phyloP scores from a whole-genome alignment of 1,284 basidiomycete species.

The Rhodotorula sp. region DNA sequence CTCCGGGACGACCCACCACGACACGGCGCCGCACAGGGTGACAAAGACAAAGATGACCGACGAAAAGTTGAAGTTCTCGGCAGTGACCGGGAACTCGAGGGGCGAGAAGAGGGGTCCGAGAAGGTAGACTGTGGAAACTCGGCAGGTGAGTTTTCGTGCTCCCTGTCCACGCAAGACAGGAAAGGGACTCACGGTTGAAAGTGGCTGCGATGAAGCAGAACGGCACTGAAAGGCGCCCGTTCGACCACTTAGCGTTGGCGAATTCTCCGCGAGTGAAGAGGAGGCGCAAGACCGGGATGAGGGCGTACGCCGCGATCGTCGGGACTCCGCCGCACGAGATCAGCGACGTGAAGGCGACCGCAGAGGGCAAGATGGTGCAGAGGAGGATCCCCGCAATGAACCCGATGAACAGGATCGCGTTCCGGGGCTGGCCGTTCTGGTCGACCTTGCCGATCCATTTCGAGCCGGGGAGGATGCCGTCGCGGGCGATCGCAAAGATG shows the following conservation, averaged over 20 bases:
- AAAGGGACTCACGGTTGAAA: conserved; percentile 66
- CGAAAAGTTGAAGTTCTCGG: conserved; percentile 72
- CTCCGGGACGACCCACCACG: conserved; percentile 72
- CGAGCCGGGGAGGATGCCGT: conserved; percentile 78
- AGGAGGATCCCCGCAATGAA: conserved; percentile 62
- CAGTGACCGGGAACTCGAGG: conserved; percentile 73
- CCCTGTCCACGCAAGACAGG: too few relatives aligned
- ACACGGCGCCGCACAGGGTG: conserved; percentile 69
- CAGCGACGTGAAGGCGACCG: conserved; percentile 80
- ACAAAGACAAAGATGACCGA: conserved; percentile 68
- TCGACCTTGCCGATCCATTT: conserved; percentile 74
- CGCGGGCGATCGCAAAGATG: conserved; percentile 80
- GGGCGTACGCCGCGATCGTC: conserved; percentile 76
- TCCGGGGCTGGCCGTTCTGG: conserved; percentile 66
- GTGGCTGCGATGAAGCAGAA: conserved; percentile 66
- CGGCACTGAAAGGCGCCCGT: conserved; percentile 64
- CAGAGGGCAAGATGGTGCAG: conserved; percentile 78
- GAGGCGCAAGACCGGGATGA: conserved; percentile 69
- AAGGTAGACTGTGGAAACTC: conserved; percentile 50
- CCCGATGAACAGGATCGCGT: conserved; percentile 50
- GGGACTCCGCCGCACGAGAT: conserved; percentile 77
- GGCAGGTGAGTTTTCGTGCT: conserved; percentile 12
- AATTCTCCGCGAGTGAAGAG: conserved; percentile 73
- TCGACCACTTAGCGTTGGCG: conserved; percentile 65
- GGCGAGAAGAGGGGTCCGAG: conserved; percentile 66